Base-by-base conservation (phyloP, 1,284 basidiomycete genomes). In the Ganoderma leucocontextum region DNA sequence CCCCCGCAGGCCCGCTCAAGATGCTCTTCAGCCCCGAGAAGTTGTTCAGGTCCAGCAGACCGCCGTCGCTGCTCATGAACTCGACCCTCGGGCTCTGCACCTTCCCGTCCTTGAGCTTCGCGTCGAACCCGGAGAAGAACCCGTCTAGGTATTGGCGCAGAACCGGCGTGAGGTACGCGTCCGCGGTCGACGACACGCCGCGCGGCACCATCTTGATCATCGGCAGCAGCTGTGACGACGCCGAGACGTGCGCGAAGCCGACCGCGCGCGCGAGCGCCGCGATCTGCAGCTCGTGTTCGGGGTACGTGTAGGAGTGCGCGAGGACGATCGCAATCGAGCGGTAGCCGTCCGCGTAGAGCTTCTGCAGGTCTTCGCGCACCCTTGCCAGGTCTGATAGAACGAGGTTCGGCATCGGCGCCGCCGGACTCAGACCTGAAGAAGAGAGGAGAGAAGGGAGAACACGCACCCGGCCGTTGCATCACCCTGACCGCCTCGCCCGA, bases 201-300 rank as follows among this genome's bases (percentile, higher is more conserved):
- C 97, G 91, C 0, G 96, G 93, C 4, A 98, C 95, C 87, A 98
- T 93, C 80, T 95, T 95, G 82, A 98, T 97, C 95, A 97, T 97
- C 2, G 97, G 94, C 65, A 96, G 88, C 9, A 98, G 87, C 72
- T 92, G 89, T 1, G 94, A 92, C 0, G 95, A 97, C 73, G 95
- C 89, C 6, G 95, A 97, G 73, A 99, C 89, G 67, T 98, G 95
- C 3, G 83, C 84, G 80, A 98, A 99, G 19, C 97, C 96, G 15
- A 96, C 77, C 62, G 87, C 85, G 58, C 89, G 85, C 3, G 97
- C 95, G 42, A 98, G 78, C 1, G 84, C 81, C 15, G 91, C 95
- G 29, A 98, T 82, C 44, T 87, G 80, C 4, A 84, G 82, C 79
- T 98, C 96, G 75, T 96, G 95, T 15, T 88, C 84, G 0, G 95